Conservation (phyloP, 1,284 basidiomycete genomes). For the Cryptococcus sp. region DNA sequence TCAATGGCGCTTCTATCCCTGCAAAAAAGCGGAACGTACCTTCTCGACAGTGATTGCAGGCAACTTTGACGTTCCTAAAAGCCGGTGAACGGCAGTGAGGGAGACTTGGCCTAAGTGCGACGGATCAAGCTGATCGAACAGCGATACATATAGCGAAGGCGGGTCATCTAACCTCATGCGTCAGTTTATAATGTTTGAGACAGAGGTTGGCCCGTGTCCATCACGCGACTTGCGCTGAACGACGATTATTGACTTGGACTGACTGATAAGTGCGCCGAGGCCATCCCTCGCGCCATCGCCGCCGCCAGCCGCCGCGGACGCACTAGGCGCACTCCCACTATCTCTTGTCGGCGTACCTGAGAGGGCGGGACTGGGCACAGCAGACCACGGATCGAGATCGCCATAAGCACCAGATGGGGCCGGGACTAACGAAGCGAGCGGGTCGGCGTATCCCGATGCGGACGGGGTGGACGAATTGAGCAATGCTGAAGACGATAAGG, state of each 20-base stretch:
- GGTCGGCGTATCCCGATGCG: slow-evolving; percentile 29
- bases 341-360: slow-evolving; percentile 22
- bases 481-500: slow-evolving; percentile 27
- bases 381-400: slow-evolving; percentile 83
- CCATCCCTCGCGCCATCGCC: slow-evolving; percentile 17
- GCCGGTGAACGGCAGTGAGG: slow-evolving; percentile 74
- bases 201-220: background rate
- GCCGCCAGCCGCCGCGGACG: slow-evolving; percentile 3
- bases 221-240: background rate
- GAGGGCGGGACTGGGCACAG: slow-evolving; percentile 66
- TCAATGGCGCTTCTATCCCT: no score
- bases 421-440: slow-evolving; percentile 37
- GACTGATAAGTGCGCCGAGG: slow-evolving; percentile 38
- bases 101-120: slow-evolving; percentile 70
- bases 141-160: slow-evolving; percentile 72
- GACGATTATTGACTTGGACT: slow-evolving; percentile 2
- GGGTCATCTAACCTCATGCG: slow-evolving; percentile 68
- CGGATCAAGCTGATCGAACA: slow-evolving; percentile 71
- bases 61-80: slow-evolving; percentile 71
- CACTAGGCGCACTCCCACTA: slow-evolving; percentile 13
- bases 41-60: slow-evolving; percentile 78
- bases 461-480: slow-evolving; percentile 19
- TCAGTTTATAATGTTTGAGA: background rate
- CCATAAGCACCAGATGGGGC: slow-evolving; percentile 50
- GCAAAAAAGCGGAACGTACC: slow-evolving; percentile 62